phyloP scores from a whole-genome alignment of 805 yeast species.

The Phaffomyces opuntiae region DNA sequence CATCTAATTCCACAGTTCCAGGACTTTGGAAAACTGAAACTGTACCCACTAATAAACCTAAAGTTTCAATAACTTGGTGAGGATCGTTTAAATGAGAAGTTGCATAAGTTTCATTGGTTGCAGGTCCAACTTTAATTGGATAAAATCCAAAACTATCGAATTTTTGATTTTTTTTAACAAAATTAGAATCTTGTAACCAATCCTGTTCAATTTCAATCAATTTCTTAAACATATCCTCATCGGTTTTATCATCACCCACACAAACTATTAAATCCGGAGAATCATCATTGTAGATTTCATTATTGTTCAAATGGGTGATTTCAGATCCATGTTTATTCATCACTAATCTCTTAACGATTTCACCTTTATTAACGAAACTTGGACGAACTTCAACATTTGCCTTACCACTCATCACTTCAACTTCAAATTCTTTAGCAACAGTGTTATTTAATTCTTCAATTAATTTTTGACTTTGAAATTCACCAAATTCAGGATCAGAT shows the following conservation, averaged over 20 bases:
- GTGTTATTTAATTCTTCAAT: constrained; percentile 54
- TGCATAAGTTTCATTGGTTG: constrained; percentile 78
- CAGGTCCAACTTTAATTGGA: constrained; percentile 91
- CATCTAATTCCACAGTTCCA: constrained; percentile 69
- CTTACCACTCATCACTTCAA: constrained; percentile 95
- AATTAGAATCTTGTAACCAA: constrained; percentile 38
- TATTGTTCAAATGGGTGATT: neutral
- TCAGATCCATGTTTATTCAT: constrained; percentile 53
- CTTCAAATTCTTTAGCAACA: constrained; percentile 61
- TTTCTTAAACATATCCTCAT: constrained; percentile 93
- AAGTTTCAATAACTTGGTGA: constrained; percentile 71
- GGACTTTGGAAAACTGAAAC: constrained; percentile 74
- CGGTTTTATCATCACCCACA: constrained; percentile 93
- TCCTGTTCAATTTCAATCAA: constrained; percentile 52
- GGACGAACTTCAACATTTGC: constrained; percentile 98
- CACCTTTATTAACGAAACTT: constrained; percentile 90
- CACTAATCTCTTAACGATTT: constrained; percentile 78
- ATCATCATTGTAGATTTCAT: constrained; percentile 28
- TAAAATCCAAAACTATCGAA: constrained; percentile 56
- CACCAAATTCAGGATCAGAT: constrained; percentile 90
- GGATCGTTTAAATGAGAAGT: constrained; percentile 83
- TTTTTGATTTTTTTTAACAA: constrained; percentile 32
- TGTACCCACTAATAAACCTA: constrained; percentile 74
- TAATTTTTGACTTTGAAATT: constrained; percentile 73
- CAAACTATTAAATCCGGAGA: constrained; percentile 84